Percentiles rank a stretch among this genome's conserved stretches.
phyloP scores from a whole-genome alignment of 805 yeast genomes.

The Kodamaea fukazawae region DNA sequence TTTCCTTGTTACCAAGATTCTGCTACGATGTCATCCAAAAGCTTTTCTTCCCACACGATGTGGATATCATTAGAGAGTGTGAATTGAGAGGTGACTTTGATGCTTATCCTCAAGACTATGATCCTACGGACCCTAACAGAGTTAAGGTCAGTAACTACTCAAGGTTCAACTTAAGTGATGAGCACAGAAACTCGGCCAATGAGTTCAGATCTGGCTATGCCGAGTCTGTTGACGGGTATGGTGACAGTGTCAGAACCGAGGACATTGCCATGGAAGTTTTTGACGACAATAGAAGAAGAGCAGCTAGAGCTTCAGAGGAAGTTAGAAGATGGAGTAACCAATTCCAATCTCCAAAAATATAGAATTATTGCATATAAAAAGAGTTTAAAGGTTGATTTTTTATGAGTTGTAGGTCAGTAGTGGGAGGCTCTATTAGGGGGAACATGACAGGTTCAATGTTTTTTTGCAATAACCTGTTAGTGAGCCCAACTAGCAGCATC shows the following conservation, averaged over 20 bases:
- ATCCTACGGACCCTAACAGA: conserved; percentile 57
- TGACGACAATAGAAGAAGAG: conserved; percentile 20
- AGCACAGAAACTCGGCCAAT: conserved; percentile 1
- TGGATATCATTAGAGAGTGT: conserved; percentile 68
- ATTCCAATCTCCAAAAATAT: too few relatives aligned
- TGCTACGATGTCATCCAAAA: conserved; percentile 46
- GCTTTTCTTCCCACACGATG: conserved; percentile 59
- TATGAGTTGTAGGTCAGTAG: too few relatives aligned
- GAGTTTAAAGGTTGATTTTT: too few relatives aligned
- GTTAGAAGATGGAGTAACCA: conserved; percentile 8
- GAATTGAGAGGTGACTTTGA: conserved; percentile 52
- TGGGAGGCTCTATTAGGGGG: too few relatives aligned
- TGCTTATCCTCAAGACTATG: conserved; percentile 48
- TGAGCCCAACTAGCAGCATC: too few relatives aligned
- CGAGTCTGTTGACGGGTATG: conserved; percentile 34
- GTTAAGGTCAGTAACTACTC: conserved; percentile 47
- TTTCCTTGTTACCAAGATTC: conserved; percentile 62
- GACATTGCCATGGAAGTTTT: conserved; percentile 50
- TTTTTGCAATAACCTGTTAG: too few relatives aligned
- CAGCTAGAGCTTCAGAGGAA: conserved; percentile 22
- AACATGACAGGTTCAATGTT: too few relatives aligned
- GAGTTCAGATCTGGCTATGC: conserved; percentile 26
- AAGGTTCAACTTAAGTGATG: conserved; percentile 2
- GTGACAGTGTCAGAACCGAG: conserved; percentile 41
- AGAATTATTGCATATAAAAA: too few relatives aligned